Percentiles rank a stretch among this genome's conserved stretches.
These are phyloP conservation scores for Lichtheimia ramosa DNA, from an alignment of 371 early-diverging fungal species.

Conservation along the genomic window DNA sequence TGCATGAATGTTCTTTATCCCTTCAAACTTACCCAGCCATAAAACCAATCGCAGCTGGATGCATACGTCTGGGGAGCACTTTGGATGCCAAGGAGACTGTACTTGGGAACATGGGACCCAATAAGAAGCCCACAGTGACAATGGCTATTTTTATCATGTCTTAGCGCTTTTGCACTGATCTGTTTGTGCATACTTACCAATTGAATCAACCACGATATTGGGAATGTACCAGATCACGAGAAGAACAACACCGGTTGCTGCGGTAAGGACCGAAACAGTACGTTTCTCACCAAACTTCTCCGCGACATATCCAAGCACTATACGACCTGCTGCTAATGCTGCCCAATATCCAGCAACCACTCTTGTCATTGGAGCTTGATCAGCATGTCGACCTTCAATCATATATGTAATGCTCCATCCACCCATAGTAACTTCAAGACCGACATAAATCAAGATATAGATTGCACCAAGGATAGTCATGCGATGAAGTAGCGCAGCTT, in stretches of 20 bases:
- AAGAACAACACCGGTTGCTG: conserved; percentile 9
- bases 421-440: conserved; percentile 30
- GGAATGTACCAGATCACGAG: conserved; percentile 13
- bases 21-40: conserved; percentile 25
- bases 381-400: conserved; percentile 22
- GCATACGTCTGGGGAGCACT: conserved; percentile 24
- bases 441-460: conserved; percentile 33
- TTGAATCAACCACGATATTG: conserved; percentile 17
- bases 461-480: conserved; percentile 26
- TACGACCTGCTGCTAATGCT: conserved; percentile 28
- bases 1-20: neutral
- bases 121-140: conserved; percentile 18
- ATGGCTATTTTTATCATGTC: conserved; percentile 9
- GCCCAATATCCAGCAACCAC: conserved; percentile 40
- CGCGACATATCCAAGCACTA: conserved; percentile 29
- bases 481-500: conserved; percentile 18
- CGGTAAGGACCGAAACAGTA: conserved; percentile 20
- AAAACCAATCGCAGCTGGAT: conserved; percentile 35
- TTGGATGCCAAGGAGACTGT: conserved; percentile 32
- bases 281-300: conserved; percentile 29
- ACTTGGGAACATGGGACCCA: conserved; percentile 39
- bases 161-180: neutral
- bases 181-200: conserved; percentile 12
- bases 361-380: conserved; percentile 20
- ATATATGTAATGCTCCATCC: conserved; percentile 34